Evolutionary conservation across 805 yeast species (phyloP).

Genomic region (Kodamaea neixiangensis): DNA sequence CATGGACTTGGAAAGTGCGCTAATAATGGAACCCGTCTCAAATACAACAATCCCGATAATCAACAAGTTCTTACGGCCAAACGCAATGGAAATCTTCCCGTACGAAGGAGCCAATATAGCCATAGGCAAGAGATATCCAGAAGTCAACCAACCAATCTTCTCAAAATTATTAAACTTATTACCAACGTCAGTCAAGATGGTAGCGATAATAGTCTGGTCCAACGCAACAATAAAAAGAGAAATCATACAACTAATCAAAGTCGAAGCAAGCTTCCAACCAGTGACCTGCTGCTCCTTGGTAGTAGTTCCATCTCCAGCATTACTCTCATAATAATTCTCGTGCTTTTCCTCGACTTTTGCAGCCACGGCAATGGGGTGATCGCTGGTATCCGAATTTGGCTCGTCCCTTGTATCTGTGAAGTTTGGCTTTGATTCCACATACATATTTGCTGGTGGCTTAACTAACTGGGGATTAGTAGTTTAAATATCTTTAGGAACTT

Average conservation of each 20-base stretch:
- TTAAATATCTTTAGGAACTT: no score
- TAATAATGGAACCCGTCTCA: conserved; percentile 60
- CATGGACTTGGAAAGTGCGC: conserved; percentile 56
- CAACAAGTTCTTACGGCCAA: conserved; percentile 56
- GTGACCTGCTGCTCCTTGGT: conserved; percentile 36
- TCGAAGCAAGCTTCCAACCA: conserved; percentile 27
- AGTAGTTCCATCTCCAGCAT: conserved; percentile 44
- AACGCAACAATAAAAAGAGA: conserved; percentile 45
- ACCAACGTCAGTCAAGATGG: conserved; percentile 52
- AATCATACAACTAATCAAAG: conserved; percentile 29
- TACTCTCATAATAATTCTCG: conserved; percentile 33
- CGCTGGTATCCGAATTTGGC: background rate
- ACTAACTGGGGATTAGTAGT: no score
- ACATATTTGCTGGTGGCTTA: background rate
- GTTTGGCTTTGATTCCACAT: background rate
- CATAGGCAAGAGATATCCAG: conserved; percentile 56
- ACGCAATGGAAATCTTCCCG: conserved; percentile 56
- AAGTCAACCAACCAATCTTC: conserved; percentile 58
- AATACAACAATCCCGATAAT: conserved; percentile 52
- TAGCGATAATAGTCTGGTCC: conserved; percentile 58
- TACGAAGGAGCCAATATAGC: conserved; percentile 56
- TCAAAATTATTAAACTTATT: conserved; percentile 50
- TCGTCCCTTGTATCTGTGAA: background rate
- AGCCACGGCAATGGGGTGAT: background rate
- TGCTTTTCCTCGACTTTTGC: conserved; percentile 26